phyloP scores from a whole-genome alignment of 169 alveolate genomes.

The Plasmodium cynomolgi region DNA sequence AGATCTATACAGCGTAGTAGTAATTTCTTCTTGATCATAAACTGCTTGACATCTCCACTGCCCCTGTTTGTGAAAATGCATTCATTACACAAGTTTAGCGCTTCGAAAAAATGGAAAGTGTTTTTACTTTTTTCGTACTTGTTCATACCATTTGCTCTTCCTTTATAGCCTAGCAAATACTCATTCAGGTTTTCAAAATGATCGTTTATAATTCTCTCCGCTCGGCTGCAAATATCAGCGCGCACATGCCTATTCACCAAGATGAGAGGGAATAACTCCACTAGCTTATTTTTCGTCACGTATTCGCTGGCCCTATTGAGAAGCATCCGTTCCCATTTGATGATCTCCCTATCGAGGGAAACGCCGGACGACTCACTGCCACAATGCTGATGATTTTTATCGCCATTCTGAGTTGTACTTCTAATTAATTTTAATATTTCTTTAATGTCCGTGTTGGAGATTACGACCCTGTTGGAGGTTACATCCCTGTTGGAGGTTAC shows the following conservation, averaged over 20 bases:
- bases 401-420: conserved; percentile 4
- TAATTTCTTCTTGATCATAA: conserved; percentile 35
- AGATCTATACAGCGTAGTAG: conserved; percentile 17
- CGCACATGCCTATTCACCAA: conserved; percentile 2
- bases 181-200: not conserved
- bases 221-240: not conserved
- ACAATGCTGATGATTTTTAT: not conserved
- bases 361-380: not conserved
- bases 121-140: not conserved
- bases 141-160: not conserved
- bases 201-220: conserved; percentile 11
- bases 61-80: conserved; percentile 27
- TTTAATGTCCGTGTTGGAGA: conserved; percentile 43
- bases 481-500: conserved; percentile 13
- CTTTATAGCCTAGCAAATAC: not conserved
- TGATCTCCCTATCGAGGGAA: not conserved
- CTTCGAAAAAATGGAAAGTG: not conserved
- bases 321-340: not conserved
- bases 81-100: conserved; percentile 67
- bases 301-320: not conserved
- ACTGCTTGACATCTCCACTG: conserved; percentile 1
- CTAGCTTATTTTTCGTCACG: conserved; percentile 17
- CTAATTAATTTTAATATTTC: conserved; percentile 52
- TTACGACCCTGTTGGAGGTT: conserved; percentile 7
- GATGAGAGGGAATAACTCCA: conserved; percentile 35